A percentile compares a stretch with the other conserved stretches of the same genome.
Evolutionary conservation across 1,284 basidiomycete genomes (phyloP).

Genomic region (Trichosporon sp.): DNA sequence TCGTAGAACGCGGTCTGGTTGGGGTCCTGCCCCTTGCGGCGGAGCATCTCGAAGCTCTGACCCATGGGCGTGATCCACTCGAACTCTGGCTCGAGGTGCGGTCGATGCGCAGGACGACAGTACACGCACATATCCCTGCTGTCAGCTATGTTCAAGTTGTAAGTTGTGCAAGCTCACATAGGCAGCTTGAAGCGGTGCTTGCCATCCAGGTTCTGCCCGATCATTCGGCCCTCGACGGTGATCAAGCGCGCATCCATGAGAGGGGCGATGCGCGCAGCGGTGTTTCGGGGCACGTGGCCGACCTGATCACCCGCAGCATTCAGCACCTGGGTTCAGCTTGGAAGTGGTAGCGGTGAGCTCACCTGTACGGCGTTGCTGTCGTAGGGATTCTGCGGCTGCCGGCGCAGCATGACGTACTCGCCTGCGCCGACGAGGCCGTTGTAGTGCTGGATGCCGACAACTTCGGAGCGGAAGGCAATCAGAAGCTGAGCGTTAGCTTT

Average conservation of each 20-base stretch:
- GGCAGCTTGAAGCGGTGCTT: slow-evolving; percentile 62
- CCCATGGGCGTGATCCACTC: slow-evolving; percentile 73
- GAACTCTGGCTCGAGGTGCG: slow-evolving; percentile 67
- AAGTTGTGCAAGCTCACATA: slow-evolving; percentile 57
- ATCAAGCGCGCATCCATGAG: slow-evolving; percentile 68
- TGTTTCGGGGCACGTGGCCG: slow-evolving; percentile 69
- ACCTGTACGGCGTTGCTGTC: slow-evolving; percentile 62
- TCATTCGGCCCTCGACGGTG: slow-evolving; percentile 67
- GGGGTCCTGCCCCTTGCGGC: slow-evolving; percentile 5
- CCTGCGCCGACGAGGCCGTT: slow-evolving; percentile 73
- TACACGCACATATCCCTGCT: slow-evolving; percentile 65
- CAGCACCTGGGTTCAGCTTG: slow-evolving; percentile 60
- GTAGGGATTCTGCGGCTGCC: slow-evolving; percentile 70
- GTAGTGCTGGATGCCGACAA: slow-evolving; percentile 83
- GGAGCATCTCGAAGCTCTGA: slow-evolving; percentile 56
- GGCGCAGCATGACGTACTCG: slow-evolving; percentile 72
- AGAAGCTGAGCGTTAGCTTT: slow-evolving; percentile 64
- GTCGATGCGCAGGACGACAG: slow-evolving; percentile 62
- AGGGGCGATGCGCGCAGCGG: slow-evolving; percentile 67
- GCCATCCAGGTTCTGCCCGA: slow-evolving; percentile 57
- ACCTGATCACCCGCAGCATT: slow-evolving; percentile 75
- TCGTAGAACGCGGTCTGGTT: slow-evolving; percentile 13
- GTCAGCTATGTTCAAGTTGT: slow-evolving; percentile 3
- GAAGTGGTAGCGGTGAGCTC: neutral
- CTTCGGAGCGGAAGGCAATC: slow-evolving; percentile 63